Base-by-base conservation (phyloP, 2,329 filamentous ascomycete genomes). In the Huntiella moniliformis region DNA sequence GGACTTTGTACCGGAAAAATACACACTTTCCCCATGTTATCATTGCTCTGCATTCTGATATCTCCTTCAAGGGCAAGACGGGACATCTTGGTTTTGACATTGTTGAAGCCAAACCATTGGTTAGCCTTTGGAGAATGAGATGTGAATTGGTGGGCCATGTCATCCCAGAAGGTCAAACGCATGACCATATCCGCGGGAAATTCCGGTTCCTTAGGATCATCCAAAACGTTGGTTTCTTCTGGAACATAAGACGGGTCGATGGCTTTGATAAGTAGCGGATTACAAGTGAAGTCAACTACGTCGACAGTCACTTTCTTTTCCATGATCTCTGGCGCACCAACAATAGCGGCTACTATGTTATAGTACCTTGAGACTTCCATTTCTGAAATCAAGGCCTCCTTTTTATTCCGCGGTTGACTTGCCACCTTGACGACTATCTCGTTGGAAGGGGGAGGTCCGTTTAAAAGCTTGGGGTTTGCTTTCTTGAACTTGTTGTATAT, bases 271-370 rank as follows among this genome's bases (percentile, higher is more conserved):
- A 45, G 5, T 5, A 12, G 17, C 0, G 65, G 55, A 54, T 95
- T 84, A 43, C 73, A 63, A 0, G 85, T 92, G 58, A 87, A 94
- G 59, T 95, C 87, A 0, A 82, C 81, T 13, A 93, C 63, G 65
- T 86, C 86, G 0, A 94, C 52, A 4, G 74, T 73, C 10, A 72
- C 60, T 47, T 61, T 70, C 18, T 70, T 66, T 16, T 57, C 56
- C 5, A 53, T 15, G 28, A 66, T 61, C 38, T 58, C 66, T 0
- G 70, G 69, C 2, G 64, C 60, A 39, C 59, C 65, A 40, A 86
- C 70, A 2, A 93, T 73, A 55, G 87, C 71, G 1, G 73, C 85
- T 13, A 83, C 64, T 1, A 92, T 56, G 56, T 94, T 75, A 54
- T 70, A 74, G 55, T 79, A 92, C 0, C 54, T 64, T 11, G 60